These are phyloP conservation scores for Wallacemonas sp. DNA, from an alignment of 208 protist species.

Conservation along the genomic window DNA sequence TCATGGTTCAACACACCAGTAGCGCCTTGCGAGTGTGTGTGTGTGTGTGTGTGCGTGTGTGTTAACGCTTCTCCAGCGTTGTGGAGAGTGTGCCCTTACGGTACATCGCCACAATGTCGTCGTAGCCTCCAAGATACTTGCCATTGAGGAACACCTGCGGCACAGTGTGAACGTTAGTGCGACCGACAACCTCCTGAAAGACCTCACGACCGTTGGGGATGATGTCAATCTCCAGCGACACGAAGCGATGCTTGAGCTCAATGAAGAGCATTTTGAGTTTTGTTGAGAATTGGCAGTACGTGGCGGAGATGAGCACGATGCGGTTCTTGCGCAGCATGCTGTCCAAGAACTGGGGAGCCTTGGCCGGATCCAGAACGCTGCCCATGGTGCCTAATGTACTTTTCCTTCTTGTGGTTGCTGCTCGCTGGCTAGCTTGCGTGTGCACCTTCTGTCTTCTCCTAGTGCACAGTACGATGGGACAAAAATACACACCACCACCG, in stretches of 20 bases:
- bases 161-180: slow-evolving; percentile 76
- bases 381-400: background rate
- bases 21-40: background rate
- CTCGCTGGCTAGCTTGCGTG: too few species aligned
- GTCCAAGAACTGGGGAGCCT: slow-evolving; percentile 78
- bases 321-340: slow-evolving; percentile 72
- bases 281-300: slow-evolving; percentile 87
- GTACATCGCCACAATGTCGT: slow-evolving; percentile 77
- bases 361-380: slow-evolving; percentile 50
- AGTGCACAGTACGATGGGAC: too few species aligned
- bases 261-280: slow-evolving; percentile 84
- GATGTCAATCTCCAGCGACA: slow-evolving; percentile 86
- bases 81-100: slow-evolving; percentile 47
- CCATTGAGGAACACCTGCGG: slow-evolving; percentile 82
- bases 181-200: slow-evolving; percentile 69
- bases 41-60: background rate
- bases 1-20: background rate
- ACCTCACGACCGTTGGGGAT: slow-evolving; percentile 85
- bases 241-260: slow-evolving; percentile 78
- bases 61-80: slow-evolving; percentile 51
- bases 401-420: slow-evolving; percentile 10
- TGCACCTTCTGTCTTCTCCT: background rate
- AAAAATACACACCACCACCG: too few species aligned
- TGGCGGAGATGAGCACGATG: slow-evolving; percentile 83
- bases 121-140: slow-evolving; percentile 85